These are phyloP conservation scores for Boletus coccyginus DNA, from an alignment of 768 basidiomycete genomes.

Conservation along the genomic window DNA sequence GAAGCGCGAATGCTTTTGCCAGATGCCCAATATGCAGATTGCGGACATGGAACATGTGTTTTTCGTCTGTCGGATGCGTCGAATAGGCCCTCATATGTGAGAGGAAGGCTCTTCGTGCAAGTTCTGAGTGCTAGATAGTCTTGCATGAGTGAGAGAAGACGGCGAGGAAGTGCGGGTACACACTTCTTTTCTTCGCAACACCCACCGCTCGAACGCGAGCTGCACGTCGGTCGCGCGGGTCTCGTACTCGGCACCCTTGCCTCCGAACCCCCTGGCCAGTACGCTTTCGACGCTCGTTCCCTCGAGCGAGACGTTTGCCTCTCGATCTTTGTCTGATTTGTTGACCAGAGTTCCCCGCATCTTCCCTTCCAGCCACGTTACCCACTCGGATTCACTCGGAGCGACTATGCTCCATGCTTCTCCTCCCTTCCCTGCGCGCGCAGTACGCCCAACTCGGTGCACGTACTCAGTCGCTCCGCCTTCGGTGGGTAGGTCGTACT, in stretches of 20 bases:
- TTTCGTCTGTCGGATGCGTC: conserved; percentile 93
- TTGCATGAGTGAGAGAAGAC: conserved; percentile 3
- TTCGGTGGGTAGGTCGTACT: conserved; percentile 97
- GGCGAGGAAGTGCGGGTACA: conserved; percentile 20
- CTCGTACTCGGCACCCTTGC: conserved; percentile 77
- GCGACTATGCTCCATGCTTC: conserved; percentile 93
- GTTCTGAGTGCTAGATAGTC: conserved; percentile 59
- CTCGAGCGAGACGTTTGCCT: conserved; percentile 49
- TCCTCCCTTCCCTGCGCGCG: conserved; percentile 92
- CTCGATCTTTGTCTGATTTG: conserved; percentile 28
- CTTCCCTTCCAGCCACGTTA: conserved; percentile 81
- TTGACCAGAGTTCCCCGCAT: conserved; percentile 56
- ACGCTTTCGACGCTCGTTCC: conserved; percentile 68
- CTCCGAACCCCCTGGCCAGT: conserved; percentile 81
- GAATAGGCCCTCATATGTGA: conserved; percentile 97
- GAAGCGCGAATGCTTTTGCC: conserved; percentile 87
- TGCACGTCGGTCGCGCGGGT: conserved; percentile 93
- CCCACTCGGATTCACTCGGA: conserved; percentile 87
- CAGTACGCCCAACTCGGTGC: conserved; percentile 95
- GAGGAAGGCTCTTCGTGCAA: conserved; percentile 82
- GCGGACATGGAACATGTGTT: conserved; percentile 94
- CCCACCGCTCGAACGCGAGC: conserved; percentile 93
- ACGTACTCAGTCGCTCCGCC: conserved; percentile 96
- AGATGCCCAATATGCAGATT: conserved; percentile 93
- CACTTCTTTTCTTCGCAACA: conserved; percentile 69